Base-by-base conservation (phyloP, 345 rosid species). In the Arabis hirsuta region DNA sequence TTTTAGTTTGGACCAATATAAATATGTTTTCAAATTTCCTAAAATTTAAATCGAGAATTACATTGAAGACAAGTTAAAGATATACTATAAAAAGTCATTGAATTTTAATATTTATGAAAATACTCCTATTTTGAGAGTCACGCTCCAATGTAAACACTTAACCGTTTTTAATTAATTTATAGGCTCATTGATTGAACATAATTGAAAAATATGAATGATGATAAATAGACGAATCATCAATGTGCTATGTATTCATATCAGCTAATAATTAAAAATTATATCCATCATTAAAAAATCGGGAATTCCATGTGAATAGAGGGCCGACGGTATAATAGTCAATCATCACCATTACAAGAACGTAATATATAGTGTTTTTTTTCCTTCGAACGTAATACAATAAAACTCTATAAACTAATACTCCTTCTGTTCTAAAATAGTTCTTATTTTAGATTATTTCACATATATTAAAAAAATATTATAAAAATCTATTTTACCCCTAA, bases 321-420 rank as follows among this genome's bases (percentile, higher is more conserved):
- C 69, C 58, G 74, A 68, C 70, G 68, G 12, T 38, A 75, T 75
- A 26, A 75, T 68, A 60, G 69, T 61, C 57, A 61, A 68, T 68
- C 64, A 75, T 75, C 56, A 32, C 20, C 5, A 53, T 75, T 24
- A 61, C 44, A 12, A 68, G 48, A 36, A 59, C 41, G 51, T 67
- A 66, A 66, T 22, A 22, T 22, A 22, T 22, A 22, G 24, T n/a
- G n/a, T n/a, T n/a, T n/a, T n/a, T n/a, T n/a, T n/a, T n/a, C n/a
- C n/a, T n/a, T n/a, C n/a, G n/a, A n/a, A n/a, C n/a, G n/a, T n/a
- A n/a, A n/a, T n/a, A n/a, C n/a, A n/a, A n/a, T n/a, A n/a, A n/a
- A n/a, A n/a, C n/a, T n/a, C n/a, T n/a, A n/a, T n/a, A n/a, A n/a
- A n/a, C n/a, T n/a, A n/a, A n/a, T n/a, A n/a, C n/a, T n/a, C n/a